Evolutionary conservation across 2,329 filamentous ascomycete species (phyloP).

Genomic region (Aspergillus sp.): DNA sequence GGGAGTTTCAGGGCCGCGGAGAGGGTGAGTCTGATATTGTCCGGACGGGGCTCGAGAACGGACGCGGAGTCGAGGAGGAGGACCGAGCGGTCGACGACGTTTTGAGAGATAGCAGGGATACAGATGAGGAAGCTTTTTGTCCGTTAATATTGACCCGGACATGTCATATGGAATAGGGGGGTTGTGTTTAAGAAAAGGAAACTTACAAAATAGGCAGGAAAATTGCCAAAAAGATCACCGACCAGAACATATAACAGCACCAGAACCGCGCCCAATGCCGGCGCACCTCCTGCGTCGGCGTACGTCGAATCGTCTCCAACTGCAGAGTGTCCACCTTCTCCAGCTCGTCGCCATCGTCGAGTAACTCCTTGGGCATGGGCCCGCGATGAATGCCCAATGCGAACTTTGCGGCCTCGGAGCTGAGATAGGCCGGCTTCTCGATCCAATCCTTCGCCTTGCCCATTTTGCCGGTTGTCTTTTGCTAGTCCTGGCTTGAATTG

Average conservation of each 20-base stretch:
- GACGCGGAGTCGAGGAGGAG: slow-evolving; percentile 29
- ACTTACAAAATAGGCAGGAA: slow-evolving; percentile 35
- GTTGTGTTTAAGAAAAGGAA: neutral
- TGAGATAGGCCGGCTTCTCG: slow-evolving; percentile 20
- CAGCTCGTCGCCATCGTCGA: slow-evolving; percentile 14
- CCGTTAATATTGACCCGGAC: slow-evolving; percentile 2
- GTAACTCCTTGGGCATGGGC: slow-evolving; percentile 12
- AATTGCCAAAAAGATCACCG: slow-evolving; percentile 31
- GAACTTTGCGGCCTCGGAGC: slow-evolving; percentile 21
- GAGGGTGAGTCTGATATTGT: slow-evolving; percentile 27
- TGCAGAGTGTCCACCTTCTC: slow-evolving; percentile 21
- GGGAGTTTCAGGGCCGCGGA: slow-evolving; percentile 30
- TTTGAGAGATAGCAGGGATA: slow-evolving; percentile 35
- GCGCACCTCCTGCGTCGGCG: slow-evolving; percentile 19
- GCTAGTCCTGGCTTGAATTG: neutral
- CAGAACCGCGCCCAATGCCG: slow-evolving; percentile 34
- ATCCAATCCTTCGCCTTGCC: slow-evolving; percentile 10
- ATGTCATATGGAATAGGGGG: neutral
- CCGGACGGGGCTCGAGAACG: slow-evolving; percentile 26
- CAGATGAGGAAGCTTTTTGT: slow-evolving; percentile 29
- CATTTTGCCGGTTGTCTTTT: slow-evolving; percentile 11
- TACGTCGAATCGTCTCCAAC: slow-evolving; percentile 16
- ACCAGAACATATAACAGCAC: slow-evolving; percentile 29
- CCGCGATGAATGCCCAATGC: slow-evolving; percentile 24
- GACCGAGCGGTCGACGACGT: slow-evolving; percentile 29